A percentile compares a stretch with the other conserved stretches of the same genome.
phyloP scores from a whole-genome alignment of 106 monocot species.

The Apostasia shenzhenica region DNA sequence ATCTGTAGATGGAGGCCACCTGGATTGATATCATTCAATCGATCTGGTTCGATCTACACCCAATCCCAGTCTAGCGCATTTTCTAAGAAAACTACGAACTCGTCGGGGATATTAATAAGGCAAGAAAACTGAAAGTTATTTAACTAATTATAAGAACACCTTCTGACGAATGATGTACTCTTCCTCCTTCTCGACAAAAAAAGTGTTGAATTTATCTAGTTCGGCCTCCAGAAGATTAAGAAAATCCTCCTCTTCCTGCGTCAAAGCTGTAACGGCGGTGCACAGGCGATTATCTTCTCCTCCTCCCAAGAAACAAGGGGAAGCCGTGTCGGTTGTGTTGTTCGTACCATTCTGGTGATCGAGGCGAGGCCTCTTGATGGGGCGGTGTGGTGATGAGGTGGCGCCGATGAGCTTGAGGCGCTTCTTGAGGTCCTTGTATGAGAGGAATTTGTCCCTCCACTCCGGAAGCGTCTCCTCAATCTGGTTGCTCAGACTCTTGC shows the following conservation, averaged over 20 bases:
- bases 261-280: conserved; percentile 7
- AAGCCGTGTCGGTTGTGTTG: background rate
- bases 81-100: no score
- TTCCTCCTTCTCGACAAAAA: conserved; percentile 92
- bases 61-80: no score
- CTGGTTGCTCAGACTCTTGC: conserved; percentile 78
- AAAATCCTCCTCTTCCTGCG: conserved; percentile 66
- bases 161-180: conserved; percentile 92
- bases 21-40: no score
- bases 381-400: conserved; percentile 18
- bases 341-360: conserved; percentile 3
- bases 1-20: no score
- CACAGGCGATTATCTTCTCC: conserved; percentile 32
- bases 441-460: conserved; percentile 88
- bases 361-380: conserved; percentile 5
- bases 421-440: conserved; percentile 92
- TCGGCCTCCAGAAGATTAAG: conserved; percentile 64
- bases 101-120: background rate
- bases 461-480: conserved; percentile 95
- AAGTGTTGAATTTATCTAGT: conserved; percentile 83
- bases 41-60: no score
- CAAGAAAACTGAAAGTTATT: background rate
- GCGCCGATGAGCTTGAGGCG: conserved; percentile 36
- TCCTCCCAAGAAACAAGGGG: conserved; percentile 25
- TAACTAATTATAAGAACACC: conserved; percentile 17